Base-by-base conservation (phyloP, 176 grass and related monocot species). In the Alopecurus myosuroides region DNA sequence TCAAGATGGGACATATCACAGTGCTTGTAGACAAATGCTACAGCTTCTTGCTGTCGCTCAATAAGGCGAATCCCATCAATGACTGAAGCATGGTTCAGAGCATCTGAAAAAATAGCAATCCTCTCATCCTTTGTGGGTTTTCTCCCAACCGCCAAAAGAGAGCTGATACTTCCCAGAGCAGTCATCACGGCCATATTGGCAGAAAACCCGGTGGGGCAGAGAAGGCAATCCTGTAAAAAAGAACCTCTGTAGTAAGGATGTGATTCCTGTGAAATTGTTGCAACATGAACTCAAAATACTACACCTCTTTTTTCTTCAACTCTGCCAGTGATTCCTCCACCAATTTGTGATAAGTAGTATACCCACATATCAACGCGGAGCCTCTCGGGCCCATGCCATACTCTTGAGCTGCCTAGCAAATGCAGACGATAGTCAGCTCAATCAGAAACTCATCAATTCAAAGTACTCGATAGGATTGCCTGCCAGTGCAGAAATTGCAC, bases 381-480 rank as follows among this genome's bases (percentile, higher is more conserved):
- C 92, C 93, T 86, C 95, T 93, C 1, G 95, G 95, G 8, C 95
- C 95, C 95, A 98, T 98, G 36, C 93, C 95, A 33, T 91, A 67
- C n/a, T 82, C 60, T 89, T 85, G 56, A 64, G 95, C 95, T 71
- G 92, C 92, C 95, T 94, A 92, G 78, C 26, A 46, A 71, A 19
- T 7, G 37, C 33, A 42, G 33, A n/a, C 49, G 37, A 30, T 78
- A 3, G 11, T 60, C 72, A 73, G 34, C 64, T 17, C 72, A 79
- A 82, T 15, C 36, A 63, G 1, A 17, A 15, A 53, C 33, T 58
- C 35, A 26, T n/a, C 11, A 10, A 65, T 29, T 72, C 20, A 55
- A 4, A 68, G 22, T 19, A 70, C 26, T 80, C 2, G 9, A 73
- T 14, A 77, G 42, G 49, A 25, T 33, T 7, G 6, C 35, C 35